These are phyloP conservation scores for Austropuccinia psidii DNA, from an alignment of 1,284 basidiomycete species.

Conservation along the genomic window DNA sequence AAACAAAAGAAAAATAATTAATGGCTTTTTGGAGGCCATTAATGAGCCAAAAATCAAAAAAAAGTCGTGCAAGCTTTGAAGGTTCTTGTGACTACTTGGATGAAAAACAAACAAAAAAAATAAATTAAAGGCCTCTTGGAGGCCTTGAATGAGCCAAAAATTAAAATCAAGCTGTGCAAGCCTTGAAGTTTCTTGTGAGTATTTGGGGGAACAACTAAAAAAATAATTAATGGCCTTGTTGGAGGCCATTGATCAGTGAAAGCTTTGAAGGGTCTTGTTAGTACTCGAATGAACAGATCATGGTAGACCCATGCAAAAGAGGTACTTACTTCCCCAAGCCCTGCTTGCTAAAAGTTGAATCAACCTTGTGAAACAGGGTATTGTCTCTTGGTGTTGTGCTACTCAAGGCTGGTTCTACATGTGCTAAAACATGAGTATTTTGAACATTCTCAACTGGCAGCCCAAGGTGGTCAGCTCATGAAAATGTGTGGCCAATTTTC, in stretches of 20 bases:
- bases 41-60: not conserved
- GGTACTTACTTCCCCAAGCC: constrained; percentile 77
- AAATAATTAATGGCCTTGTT: constrained; percentile 94
- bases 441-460: constrained; percentile 74
- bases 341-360: constrained; percentile 72
- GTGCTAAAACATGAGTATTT: constrained; percentile 92
- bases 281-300: not conserved
- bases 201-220: too few relatives aligned
- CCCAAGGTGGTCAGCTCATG: constrained; percentile 92
- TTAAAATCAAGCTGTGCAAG: too few relatives aligned
- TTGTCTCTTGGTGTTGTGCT: constrained; percentile 57
- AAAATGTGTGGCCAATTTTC: constrained; percentile 95
- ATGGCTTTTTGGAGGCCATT: too few relatives aligned
- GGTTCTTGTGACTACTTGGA: not conserved
- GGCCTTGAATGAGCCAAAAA: too few relatives aligned
- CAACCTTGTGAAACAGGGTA: constrained; percentile 88
- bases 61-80: not conserved
- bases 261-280: constrained; percentile 55
- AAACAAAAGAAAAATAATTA: too few relatives aligned
- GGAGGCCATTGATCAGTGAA: constrained; percentile 88
- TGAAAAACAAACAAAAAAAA: not conserved
- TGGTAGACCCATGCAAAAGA: not conserved
- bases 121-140: too few relatives aligned
- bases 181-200: too few relatives aligned
- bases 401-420: constrained; percentile 54